A percentile compares a stretch with the other conserved stretches of the same genome.
Conservation (phyloP, 257 asterid genomes). For the Solanum okadae region DNA sequence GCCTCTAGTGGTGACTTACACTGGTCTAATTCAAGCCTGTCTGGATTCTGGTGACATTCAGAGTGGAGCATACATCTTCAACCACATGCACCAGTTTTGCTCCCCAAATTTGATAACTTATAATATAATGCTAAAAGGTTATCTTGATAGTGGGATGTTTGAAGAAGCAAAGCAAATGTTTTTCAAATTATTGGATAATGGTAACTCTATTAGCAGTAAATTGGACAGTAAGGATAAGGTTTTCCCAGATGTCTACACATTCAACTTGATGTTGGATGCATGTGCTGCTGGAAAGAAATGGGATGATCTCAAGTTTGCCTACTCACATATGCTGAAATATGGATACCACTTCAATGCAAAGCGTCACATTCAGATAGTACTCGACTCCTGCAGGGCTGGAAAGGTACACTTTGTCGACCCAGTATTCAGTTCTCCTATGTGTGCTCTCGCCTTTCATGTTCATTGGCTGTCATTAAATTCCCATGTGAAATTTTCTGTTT, state of each 20-base stretch:
- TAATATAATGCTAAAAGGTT: constrained; percentile 79
- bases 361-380: constrained; percentile 62
- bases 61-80: constrained; percentile 52
- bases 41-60: constrained; percentile 49
- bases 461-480: not conserved
- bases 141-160: constrained; percentile 55
- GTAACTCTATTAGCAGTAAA: constrained; percentile 19
- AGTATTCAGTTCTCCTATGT: not conserved
- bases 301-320: constrained; percentile 77
- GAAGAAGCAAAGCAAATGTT: constrained; percentile 65
- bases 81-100: constrained; percentile 77
- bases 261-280: constrained; percentile 80
- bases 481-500: not conserved
- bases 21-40: constrained; percentile 90
- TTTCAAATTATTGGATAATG: constrained; percentile 42
- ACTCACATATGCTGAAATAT: constrained; percentile 52
- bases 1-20: constrained; percentile 94
- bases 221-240: constrained; percentile 40
- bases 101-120: constrained; percentile 71
- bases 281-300: constrained; percentile 51
- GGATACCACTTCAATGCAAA: constrained; percentile 75
- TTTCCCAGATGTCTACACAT: constrained; percentile 69
- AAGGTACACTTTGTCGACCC: constrained; percentile 38
- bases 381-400: constrained; percentile 67
- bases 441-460: not conserved